A percentile compares a stretch with the other conserved stretches of the same genome.
phyloP scores from a whole-genome alignment of 768 basidiomycete genomes.

The Nevesoporus exiguus region DNA sequence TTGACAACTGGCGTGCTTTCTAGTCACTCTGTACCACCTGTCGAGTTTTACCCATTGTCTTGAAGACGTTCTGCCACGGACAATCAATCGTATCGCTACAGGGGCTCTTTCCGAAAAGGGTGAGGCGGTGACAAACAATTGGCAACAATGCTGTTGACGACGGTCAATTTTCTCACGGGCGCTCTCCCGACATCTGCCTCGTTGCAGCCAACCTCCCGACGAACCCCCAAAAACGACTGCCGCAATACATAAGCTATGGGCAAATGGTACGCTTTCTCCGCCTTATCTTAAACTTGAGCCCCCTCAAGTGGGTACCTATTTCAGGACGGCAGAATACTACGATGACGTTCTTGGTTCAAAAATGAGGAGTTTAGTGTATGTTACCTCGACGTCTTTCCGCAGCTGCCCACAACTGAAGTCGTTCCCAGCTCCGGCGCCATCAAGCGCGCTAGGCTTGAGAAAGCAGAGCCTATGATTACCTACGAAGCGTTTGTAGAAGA shows the following conservation, averaged over 20 bases:
- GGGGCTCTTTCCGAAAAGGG: not conserved
- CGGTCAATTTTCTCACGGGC: slow-evolving; percentile 20
- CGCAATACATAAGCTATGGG: slow-evolving; percentile 47
- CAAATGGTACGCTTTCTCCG: slow-evolving; percentile 51
- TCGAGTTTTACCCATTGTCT: no score
- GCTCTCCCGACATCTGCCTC: slow-evolving; percentile 23
- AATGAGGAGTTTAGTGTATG: slow-evolving; percentile 77
- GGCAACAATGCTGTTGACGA: slow-evolving; percentile 22
- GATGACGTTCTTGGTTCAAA: slow-evolving; percentile 74
- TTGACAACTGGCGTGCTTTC: no score
- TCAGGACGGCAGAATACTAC: slow-evolving; percentile 67
- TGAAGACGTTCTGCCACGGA: not conserved
- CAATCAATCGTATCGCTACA: not conserved
- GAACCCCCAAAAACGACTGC: slow-evolving; percentile 3
- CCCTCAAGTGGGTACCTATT: not conserved
- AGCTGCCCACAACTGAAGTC: not conserved
- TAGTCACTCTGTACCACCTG: no score
- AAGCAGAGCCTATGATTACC: slow-evolving; percentile 57
- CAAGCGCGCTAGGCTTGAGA: slow-evolving; percentile 63
- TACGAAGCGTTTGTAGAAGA: slow-evolving; percentile 77
- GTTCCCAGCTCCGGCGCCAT: slow-evolving; percentile 65
- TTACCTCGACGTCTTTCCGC: slow-evolving; percentile 1
- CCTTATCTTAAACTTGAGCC: not conserved
- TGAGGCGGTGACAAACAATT: slow-evolving; percentile 7
- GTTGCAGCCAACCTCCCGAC: slow-evolving; percentile 19